Evolutionary conservation across 2,329 filamentous ascomycete genomes (phyloP), one percentile per base, ranked within the genome.

Genomic region (Colletotrichum sojae): DNA sequence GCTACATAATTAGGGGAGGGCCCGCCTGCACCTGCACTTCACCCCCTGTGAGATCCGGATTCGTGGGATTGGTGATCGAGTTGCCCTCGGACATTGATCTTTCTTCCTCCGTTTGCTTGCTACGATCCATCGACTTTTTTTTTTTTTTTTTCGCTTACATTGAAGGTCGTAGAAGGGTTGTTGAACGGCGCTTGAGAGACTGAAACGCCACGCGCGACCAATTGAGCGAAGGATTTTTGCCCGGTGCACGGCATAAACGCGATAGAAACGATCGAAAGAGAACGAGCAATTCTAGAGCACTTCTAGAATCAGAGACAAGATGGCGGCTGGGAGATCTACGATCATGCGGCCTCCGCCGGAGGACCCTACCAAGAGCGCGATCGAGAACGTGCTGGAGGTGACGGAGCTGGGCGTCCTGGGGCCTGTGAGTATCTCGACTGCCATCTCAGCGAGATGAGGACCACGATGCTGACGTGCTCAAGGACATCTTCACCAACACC

Each of bases 401-500:
- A 96, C 92, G 4, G 92, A 94, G 73, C 85, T 98, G 60, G 85
- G 85, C 63, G 91, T 92, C 71, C 89, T 96, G 71, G 91, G 92
- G 52, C 91, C 92, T 66, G 92, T 94, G 83, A 78, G 89, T 81
- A 48, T 15, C 9, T 40, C 31, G 5, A 13, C 46, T 18, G 6
- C 18, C 27, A 18, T 5, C 15, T 6, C 4, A 3, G 12, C 18
- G 15, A 49, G n/a, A 4, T 39, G 18, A 49, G 12, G 18, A n/a
- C 6, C 5, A 8, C 12, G 12, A 15, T 12, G 12, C 46, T 20
- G 6, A 49, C 3, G 25, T 25, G 22, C 22, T 5, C 5, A 69
- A 94, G 91, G 92, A 97, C 78, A 91, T 98, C 74, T 99, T 96
- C 84, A 98, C 96, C 63, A 99, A 99, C 80, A 93, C 94, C 2